phyloP scores from a whole-genome alignment of 345 rosid species.

The Acer saccharum region DNA sequence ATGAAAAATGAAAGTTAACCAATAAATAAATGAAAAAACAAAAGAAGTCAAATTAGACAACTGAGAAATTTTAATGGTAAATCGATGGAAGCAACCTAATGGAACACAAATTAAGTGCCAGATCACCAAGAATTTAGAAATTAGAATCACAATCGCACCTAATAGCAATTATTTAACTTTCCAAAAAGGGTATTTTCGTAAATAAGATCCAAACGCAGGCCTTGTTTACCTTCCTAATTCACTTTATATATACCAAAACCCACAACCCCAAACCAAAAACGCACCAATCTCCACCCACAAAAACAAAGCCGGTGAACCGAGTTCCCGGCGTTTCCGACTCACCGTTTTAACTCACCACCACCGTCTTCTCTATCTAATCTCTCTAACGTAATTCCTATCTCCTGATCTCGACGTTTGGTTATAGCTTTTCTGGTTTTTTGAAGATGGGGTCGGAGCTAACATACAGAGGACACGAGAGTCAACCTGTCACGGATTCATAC shows the following conservation, averaged over 20 bases:
- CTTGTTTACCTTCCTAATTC: constrained; percentile 9
- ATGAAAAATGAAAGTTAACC: no score
- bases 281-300: not conserved
- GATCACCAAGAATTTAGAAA: not conserved
- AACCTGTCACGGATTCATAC: constrained; percentile 48
- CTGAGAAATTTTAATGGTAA: not conserved
- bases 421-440: not conserved
- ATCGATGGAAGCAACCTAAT: not conserved
- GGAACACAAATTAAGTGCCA: not conserved
- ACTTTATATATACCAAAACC: constrained; percentile 16
- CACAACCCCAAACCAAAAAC: not conserved
- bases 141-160: not conserved
- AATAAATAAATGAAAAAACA: no score
- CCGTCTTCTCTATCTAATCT: not conserved
- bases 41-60: constrained; percentile 12
- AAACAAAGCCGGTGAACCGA: constrained; percentile 12
- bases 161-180: constrained; percentile 22
- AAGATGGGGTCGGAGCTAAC: constrained; percentile 82
- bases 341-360: not conserved
- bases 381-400: not conserved
- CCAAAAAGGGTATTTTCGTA: constrained; percentile 32
- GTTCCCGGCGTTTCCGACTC: constrained; percentile 5
- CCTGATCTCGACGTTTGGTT: not conserved
- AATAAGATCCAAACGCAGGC: not conserved
- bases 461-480: constrained; percentile 79